Conservation (phyloP, 257 asterid genomes). For the Nicotiana benthamiana region DNA sequence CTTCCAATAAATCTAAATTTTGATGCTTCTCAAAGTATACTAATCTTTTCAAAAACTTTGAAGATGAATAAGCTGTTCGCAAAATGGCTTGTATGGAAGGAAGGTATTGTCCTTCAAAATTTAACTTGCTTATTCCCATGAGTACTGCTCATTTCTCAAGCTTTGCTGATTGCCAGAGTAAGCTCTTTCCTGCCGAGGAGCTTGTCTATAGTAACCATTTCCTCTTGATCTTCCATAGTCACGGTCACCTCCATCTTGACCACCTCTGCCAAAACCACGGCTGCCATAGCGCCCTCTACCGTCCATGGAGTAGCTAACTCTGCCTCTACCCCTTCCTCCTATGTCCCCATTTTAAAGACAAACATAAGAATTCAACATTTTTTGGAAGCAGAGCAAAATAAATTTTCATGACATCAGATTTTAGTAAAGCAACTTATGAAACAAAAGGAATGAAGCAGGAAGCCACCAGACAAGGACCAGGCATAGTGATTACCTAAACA, state of each 20-base stretch:
- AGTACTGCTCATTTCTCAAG: constrained; percentile 37
- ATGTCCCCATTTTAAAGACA: constrained; percentile 4
- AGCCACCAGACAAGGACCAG: neutral
- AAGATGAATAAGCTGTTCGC: constrained; percentile 25
- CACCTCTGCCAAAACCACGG: constrained; percentile 43
- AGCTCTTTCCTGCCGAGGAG: constrained; percentile 46
- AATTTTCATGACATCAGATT: neutral
- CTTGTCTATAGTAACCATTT: constrained; percentile 64
- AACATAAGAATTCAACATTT: neutral
- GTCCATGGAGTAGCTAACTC: constrained; percentile 55
- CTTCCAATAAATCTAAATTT: constrained; percentile 1
- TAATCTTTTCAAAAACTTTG: constrained; percentile 21
- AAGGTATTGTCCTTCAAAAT: constrained; percentile 19
- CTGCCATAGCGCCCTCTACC: constrained; percentile 68
- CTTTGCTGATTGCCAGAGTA: constrained; percentile 42
- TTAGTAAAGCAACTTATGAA: neutral
- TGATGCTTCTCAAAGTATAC: constrained; percentile 19
- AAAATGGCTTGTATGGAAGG: constrained; percentile 31
- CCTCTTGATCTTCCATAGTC: constrained; percentile 61
- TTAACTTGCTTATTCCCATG: constrained; percentile 30
- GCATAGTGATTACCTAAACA: neutral
- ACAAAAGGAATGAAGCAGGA: neutral
- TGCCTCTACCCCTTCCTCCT: constrained; percentile 94
- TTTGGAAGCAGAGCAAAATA: neutral
- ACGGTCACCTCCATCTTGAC: constrained; percentile 49